Conservation (phyloP, 2,329 filamentous ascomycete species). For the Ascochyta fabae region DNA sequence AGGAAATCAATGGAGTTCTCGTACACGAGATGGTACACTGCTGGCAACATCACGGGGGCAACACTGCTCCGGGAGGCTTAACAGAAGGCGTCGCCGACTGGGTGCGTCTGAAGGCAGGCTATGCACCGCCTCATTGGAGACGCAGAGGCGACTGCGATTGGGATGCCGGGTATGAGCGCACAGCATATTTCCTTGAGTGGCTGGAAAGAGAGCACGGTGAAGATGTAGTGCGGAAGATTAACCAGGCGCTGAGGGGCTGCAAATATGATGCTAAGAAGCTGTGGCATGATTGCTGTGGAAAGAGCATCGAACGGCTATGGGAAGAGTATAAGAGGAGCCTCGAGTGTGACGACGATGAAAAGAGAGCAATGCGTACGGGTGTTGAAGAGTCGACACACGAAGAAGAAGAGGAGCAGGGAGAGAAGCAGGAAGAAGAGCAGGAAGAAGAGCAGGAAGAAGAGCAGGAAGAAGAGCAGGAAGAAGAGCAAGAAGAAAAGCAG, state of each 20-base stretch:
- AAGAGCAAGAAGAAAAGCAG: background rate
- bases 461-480: background rate
- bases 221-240: slow-evolving; percentile 63
- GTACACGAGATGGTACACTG: slow-evolving; percentile 96
- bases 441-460: background rate
- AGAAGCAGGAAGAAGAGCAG: background rate
- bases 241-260: slow-evolving; percentile 69
- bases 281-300: slow-evolving; percentile 72
- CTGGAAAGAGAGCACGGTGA: slow-evolving; percentile 69
- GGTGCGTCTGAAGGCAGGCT: slow-evolving; percentile 76
- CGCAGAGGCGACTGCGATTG: slow-evolving; percentile 66
- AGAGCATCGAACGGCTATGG: slow-evolving; percentile 74
- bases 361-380: background rate
- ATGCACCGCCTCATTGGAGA: slow-evolving; percentile 86
- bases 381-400: background rate
- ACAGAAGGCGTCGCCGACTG: slow-evolving; percentile 94
- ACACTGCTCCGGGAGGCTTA: slow-evolving; percentile 68
- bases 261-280: slow-evolving; percentile 70
- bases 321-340: slow-evolving; percentile 68
- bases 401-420: background rate
- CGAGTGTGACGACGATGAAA: slow-evolving; percentile 30
- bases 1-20: slow-evolving; percentile 82
- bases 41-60: slow-evolving; percentile 77
- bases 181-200: slow-evolving; percentile 89
- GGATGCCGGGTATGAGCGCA: slow-evolving; percentile 90